Base-by-base conservation (phyloP, 75 land plant genomes). In the Ceratopteris richardii region DNA sequence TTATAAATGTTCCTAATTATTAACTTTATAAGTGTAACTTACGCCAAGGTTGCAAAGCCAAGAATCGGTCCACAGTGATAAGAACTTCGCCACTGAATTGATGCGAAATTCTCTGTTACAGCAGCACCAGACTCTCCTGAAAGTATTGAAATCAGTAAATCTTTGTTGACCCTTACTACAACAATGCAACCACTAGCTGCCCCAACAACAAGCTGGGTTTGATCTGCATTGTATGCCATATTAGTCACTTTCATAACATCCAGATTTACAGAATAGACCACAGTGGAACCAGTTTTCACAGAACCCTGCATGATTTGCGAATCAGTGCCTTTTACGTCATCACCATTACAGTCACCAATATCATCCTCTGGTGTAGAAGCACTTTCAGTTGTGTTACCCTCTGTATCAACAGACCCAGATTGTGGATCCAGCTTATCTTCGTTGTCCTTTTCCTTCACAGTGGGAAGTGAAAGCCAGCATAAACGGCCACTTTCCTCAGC, bases 131-230 rank as follows among this genome's bases (percentile, higher is more conserved):
- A 20, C n/a, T 18, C 43, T 33, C 22, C 54, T n/a, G 25, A 57
- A 9, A 58, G 61, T 12, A 23, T 24, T 30, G 65, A 31, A 29
- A 47, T 29, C 26, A 68, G 28, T 19, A 1, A 0, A 9, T 41
- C 1, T 10, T 31, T 36, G 56, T 68, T 58, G 17, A 68, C 22
- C 19, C 31, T 51, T 11, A 68, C 20, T 9, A 39, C 36, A 0
- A 60, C 46, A 29, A 68, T 68, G 31, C 18, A 33, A 1, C 64
- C 56, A 40, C 61, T 68, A 18, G 65, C 63, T n/a, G 71, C 51
- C n/a, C 71, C 71, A 43, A 68, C 21, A 0, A 68, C 27, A 10
- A 68, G 40, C 21, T 61, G 46, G 22, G 30, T 24, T 28, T 54
- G 54, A 39, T 68, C 71, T 29, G 21, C 23, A 1, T 51, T 48